Conservation (phyloP, 345 rosid genomes). For the Rhodomyrtus tomentosa region DNA sequence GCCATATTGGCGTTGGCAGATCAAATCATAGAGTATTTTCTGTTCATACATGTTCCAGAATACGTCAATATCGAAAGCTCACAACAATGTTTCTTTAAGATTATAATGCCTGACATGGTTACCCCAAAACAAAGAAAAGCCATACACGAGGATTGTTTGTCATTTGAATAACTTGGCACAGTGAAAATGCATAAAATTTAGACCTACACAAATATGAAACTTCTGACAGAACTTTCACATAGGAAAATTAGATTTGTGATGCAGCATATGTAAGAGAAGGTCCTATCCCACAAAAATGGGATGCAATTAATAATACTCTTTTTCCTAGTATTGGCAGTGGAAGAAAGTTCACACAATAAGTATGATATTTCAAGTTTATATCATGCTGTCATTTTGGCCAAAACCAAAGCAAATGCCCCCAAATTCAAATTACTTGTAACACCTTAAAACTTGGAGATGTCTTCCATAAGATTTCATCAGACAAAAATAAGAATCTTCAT, state of each 20-base stretch:
- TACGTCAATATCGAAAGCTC: not conserved
- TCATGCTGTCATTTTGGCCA: not conserved
- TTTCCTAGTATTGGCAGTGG: no score
- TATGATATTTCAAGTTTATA: not conserved
- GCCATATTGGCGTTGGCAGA: not conserved
- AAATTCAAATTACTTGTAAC: not conserved
- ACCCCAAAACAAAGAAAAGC: not conserved
- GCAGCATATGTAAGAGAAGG: not conserved
- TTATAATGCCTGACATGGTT: not conserved
- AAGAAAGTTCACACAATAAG: no score
- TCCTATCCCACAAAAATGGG: no score
- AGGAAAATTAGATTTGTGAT: not conserved
- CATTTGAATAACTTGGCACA: not conserved
- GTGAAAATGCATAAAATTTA: not conserved
- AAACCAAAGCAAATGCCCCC: not conserved
- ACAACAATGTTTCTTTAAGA: not conserved
- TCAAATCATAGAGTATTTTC: not conserved
- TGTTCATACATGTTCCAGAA: not conserved
- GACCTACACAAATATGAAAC: not conserved
- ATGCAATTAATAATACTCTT: no score
- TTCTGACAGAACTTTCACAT: not conserved
- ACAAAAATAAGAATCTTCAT: not conserved
- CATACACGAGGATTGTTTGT: not conserved
- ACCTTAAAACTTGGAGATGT: not conserved
- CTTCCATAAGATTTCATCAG: not conserved